These are phyloP conservation scores for Posidonia australis DNA, from an alignment of 106 monocot genomes.

Conservation along the genomic window DNA sequence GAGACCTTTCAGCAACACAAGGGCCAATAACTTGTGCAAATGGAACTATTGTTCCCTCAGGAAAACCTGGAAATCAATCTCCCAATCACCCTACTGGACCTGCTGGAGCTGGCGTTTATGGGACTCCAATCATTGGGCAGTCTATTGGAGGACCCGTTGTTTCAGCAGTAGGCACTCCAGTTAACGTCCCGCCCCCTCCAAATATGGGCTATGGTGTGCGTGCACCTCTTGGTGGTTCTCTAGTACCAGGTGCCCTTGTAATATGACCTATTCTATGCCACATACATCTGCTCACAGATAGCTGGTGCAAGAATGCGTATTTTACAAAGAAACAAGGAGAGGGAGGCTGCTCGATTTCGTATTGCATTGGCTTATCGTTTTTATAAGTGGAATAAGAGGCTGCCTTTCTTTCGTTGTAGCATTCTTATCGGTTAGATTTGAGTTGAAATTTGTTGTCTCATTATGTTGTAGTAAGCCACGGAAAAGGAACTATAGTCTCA, in stretches of 20 bases:
- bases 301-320: neutral
- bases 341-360: neutral
- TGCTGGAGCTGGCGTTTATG: slow-evolving; percentile 25
- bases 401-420: no score
- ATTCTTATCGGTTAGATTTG: no score
- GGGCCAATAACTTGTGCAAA: slow-evolving; percentile 51
- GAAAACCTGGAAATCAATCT: slow-evolving; percentile 22
- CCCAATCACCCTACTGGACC: slow-evolving; percentile 15
- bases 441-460: no score
- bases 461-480: no score
- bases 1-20: slow-evolving; percentile 28
- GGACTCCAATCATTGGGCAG: slow-evolving; percentile 48
- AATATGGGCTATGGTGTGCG: slow-evolving; percentile 38
- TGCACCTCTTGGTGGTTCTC: slow-evolving; percentile 23
- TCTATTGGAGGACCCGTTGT: slow-evolving; percentile 53
- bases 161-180: slow-evolving; percentile 25
- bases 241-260: slow-evolving; percentile 9
- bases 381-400: no score
- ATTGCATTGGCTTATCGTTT: neutral
- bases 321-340: neutral
- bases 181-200: slow-evolving; percentile 11
- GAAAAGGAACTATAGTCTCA: no score
- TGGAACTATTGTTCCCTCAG: neutral
- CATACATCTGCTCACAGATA: slow-evolving; percentile 19
- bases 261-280: slow-evolving; percentile 5